Evolutionary conservation across 768 basidiomycete species (phyloP).

Genomic region (Lanmaoa rubissima): DNA sequence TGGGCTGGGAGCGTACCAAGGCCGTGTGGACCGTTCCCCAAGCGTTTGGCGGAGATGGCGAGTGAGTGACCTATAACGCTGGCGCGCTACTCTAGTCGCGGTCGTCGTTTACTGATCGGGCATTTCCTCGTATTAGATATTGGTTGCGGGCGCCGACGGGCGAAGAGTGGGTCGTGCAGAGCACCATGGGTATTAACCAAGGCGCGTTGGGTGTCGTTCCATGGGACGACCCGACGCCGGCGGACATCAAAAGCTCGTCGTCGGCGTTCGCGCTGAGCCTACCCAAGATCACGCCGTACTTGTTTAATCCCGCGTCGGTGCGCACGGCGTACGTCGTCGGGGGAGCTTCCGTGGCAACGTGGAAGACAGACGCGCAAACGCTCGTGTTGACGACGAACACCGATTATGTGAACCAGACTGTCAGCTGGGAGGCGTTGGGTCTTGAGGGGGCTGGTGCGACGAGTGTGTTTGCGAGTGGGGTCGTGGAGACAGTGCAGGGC

Average conservation of each 20-base stretch:
- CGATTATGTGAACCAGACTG: constrained; percentile 36
- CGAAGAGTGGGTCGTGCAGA: constrained; percentile 64
- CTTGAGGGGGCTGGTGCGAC: constrained; percentile 7
- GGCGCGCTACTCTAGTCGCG: not conserved
- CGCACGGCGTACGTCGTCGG: constrained; percentile 39
- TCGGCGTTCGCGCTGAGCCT: constrained; percentile 48
- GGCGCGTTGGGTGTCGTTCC: constrained; percentile 54
- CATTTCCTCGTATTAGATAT: constrained; percentile 35
- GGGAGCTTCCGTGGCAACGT: constrained; percentile 50
- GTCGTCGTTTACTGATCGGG: not conserved
- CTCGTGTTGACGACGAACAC: constrained; percentile 54
- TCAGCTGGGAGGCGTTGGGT: constrained; percentile 34
- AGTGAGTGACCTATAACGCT: constrained; percentile 20
- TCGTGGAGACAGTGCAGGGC: not conserved
- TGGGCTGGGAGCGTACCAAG: constrained; percentile 68
- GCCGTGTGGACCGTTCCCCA: constrained; percentile 81
- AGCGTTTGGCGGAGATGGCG: constrained; percentile 51
- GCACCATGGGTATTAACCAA: constrained; percentile 66
- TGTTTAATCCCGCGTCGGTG: constrained; percentile 41
- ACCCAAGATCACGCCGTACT: constrained; percentile 44
- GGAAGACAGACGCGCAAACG: constrained; percentile 41
- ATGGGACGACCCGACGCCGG: constrained; percentile 52
- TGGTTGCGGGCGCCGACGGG: constrained; percentile 69
- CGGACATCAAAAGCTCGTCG: constrained; percentile 52
- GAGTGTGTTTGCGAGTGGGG: constrained; percentile 18